Base-by-base conservation (phyloP, 148 eudicot species). In the Vaccinium myrtillus region DNA sequence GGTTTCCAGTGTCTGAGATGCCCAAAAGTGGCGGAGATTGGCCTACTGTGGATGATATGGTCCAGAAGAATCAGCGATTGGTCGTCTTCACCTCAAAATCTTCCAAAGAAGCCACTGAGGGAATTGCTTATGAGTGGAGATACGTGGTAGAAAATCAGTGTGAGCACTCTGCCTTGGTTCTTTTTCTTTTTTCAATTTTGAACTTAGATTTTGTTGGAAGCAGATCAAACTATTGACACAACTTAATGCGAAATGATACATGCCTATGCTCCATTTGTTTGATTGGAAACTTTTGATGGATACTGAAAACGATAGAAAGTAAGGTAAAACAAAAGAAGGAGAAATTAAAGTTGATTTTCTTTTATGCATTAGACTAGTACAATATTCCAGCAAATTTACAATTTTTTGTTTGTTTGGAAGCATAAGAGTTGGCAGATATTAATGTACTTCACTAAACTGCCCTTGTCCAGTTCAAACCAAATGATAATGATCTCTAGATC, bases 31-130 rank as follows among this genome's bases (percentile, higher is more conserved):
- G 98, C 0, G 75, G 69, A 25, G 94, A 94, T 82, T 96, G 98
- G 99, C 98, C 99, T 6, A 93, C 94, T 30, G 97, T 96, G 46
- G 94, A 93, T 87, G 96, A 94, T 69, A 95, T 97, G 98, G 93
- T 90, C 77, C 83, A 84, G 81, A 84, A 88, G 55, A 92, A 95
- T 88, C 95, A 94, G 76, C 92, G 98, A 8, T 63, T 94, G 82
- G 81, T 96, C n/a, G 94, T 96, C n/a, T 96, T 96, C 84, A 89
- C 94, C 49, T 96, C 99, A 80, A 81, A 77, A 69, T 79, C 87
- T 63, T 89, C 97, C 8, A 96, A 96, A 87, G 99, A 96, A 84
- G 89, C 94, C 32, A 87, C 96, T 8, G 98, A 94, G 85, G 92
- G 92, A 79, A 93, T 96, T 77, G 99, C 99, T 39, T 94, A 94